Base-by-base conservation (phyloP, 2,329 filamentous ascomycete genomes). In the Gnomoniopsis smithogilvyi region DNA sequence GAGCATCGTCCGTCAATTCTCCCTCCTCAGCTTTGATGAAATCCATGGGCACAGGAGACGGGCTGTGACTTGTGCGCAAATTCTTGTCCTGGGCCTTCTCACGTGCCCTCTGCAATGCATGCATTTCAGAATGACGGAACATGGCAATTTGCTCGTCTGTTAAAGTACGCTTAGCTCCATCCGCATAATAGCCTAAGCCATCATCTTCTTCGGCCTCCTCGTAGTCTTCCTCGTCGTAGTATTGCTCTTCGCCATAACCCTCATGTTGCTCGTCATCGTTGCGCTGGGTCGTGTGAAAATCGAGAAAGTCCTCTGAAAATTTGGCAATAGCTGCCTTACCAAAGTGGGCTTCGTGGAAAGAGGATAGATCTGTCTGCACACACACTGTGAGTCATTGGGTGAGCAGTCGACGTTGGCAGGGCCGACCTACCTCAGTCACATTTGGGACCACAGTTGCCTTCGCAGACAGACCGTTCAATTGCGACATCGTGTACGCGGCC, bases 81-180 rank as follows among this genome's bases (percentile, higher is more conserved):
- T 67, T 72, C 59, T 71, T 77, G 43, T 46, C 43, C 22, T 50
- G 33, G 34, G 33, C 45, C 19, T 50, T 41, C 46, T 74, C 73
- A 53, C 73, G 70, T 61, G 80, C 77, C 62, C 84, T 84, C 26
- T 90, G 77, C 43, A 96, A 76, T 14, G 84, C 75, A 68, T 95
- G 87, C 22, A 96, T 82, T 72, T 98, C 94, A 2, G 90, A 94
- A 69, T 96, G 91, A 62, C 93, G 83, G 71, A 97, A 97, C 62
- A 96, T 94, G 55, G 85, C 85, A 65, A 97, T 91, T 76, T 97
- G 91, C 66, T 92, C 90, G 68, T 97, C 91, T 11, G 93, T 97
- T 67, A 98, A 79, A 19, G 92, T 96, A 45, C 94, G 88, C 70
- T 95, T 95, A 62, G 87, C 85, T 3, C 94, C 93, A 68, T 98